phyloP scores from a whole-genome alignment of 345 rosid genomes.

The Psidium guajava region DNA sequence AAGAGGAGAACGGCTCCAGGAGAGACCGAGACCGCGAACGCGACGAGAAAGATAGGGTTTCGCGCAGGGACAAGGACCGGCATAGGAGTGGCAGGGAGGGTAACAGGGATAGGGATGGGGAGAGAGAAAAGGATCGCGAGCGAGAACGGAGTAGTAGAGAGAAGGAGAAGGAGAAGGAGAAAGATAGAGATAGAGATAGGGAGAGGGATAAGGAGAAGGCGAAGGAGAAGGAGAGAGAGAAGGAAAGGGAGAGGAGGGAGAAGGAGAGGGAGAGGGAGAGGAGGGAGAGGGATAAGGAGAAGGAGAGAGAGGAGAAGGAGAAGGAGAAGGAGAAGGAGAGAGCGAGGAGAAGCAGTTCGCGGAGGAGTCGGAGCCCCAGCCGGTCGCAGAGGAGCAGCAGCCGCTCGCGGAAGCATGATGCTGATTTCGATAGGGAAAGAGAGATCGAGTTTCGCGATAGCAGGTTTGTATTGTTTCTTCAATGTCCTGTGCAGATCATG shows the following conservation, averaged over 20 bases:
- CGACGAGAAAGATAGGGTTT: slow-evolving; percentile 12
- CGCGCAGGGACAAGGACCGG: slow-evolving; percentile 25
- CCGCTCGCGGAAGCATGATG: slow-evolving; percentile 25
- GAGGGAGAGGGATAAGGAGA: slow-evolving; percentile 16
- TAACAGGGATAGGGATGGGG: background rate
- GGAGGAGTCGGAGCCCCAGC: slow-evolving; percentile 13
- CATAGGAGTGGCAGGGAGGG: slow-evolving; percentile 31
- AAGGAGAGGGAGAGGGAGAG: slow-evolving; percentile 5
- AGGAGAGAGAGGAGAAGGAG: slow-evolving; percentile 17
- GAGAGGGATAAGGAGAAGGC: slow-evolving; percentile 33
- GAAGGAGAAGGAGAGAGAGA: slow-evolving; percentile 20
- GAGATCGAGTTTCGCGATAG: slow-evolving; percentile 38
- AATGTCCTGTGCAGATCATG: background rate
- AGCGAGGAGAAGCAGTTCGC: slow-evolving; percentile 12
- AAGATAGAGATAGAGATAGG: slow-evolving; percentile 21
- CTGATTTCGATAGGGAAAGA: slow-evolving; percentile 22
- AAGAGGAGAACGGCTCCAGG: slow-evolving; percentile 39
- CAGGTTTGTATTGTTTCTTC: slow-evolving; percentile 17
- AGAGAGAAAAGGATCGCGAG: slow-evolving; percentile 2
- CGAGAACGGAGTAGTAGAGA: slow-evolving; percentile 33
- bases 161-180: slow-evolving; percentile 9
- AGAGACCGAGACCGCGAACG: slow-evolving; percentile 9
- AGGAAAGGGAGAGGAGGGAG: slow-evolving; percentile 8
- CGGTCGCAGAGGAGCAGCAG: slow-evolving; percentile 26
- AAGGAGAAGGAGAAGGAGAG: slow-evolving; percentile 14